Conservation (phyloP, 345 rosid species). For the Pseudoturritis turrita region DNA sequence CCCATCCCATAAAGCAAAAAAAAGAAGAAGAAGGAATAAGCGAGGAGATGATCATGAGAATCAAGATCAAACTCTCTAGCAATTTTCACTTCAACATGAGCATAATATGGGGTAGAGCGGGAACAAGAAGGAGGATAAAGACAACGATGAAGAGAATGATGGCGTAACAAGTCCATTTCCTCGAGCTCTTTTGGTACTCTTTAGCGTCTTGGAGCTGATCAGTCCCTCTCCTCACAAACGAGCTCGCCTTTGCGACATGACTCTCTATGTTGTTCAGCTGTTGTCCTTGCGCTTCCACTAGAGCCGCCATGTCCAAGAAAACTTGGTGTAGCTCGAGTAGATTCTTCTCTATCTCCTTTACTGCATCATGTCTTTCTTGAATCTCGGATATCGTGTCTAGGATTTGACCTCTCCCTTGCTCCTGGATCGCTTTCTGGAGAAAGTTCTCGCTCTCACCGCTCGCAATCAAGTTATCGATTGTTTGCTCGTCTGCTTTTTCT, state of each 20-base stretch:
- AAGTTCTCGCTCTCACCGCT: conserved; percentile 90
- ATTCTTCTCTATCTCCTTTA: conserved; percentile 88
- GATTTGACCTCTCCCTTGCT: conserved; percentile 83
- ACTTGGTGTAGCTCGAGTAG: conserved; percentile 76
- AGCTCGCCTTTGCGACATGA: conserved; percentile 81
- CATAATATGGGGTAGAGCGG: conserved; percentile 42
- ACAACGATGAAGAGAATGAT: conserved; percentile 42
- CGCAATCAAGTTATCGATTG: conserved; percentile 65
- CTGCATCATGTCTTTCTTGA: conserved; percentile 83
- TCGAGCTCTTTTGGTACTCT: conserved; percentile 71
- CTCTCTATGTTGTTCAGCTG: conserved; percentile 82
- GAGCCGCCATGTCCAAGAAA: conserved; percentile 87
- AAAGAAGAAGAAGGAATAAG: not conserved
- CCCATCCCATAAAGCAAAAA: not conserved
- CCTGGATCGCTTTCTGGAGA: conserved; percentile 81
- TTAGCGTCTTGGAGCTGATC: conserved; percentile 68
- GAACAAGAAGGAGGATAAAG: conserved; percentile 43
- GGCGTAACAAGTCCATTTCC: conserved; percentile 80
- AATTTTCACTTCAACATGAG: conserved; percentile 23
- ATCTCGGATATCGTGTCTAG: conserved; percentile 78
- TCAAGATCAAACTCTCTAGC: not conserved
- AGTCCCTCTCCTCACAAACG: conserved; percentile 71
- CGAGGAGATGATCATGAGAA: conserved; percentile 3
- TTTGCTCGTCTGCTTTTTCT: conserved; percentile 60
- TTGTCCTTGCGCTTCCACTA: conserved; percentile 87